These are phyloP conservation scores for Acanthamoeba castellanii DNA, from an alignment of 208 protist species.

Conservation along the genomic window DNA sequence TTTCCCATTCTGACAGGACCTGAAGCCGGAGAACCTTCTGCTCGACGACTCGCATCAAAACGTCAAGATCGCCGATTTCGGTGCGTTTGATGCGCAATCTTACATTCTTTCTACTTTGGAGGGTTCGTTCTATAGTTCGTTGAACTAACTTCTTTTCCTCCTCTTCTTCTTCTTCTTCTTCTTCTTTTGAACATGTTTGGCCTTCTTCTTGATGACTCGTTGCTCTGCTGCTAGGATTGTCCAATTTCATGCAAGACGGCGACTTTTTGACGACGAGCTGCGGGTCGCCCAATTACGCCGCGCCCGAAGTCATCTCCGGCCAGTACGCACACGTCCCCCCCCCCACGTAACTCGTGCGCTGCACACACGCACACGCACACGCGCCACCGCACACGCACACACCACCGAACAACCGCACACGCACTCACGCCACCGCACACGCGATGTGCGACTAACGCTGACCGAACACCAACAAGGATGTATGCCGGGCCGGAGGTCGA, in stretches of 20 bases:
- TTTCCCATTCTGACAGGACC: slow-evolving; percentile 78
- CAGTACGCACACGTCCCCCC: slow-evolving; percentile 59
- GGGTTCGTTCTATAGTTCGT: neutral
- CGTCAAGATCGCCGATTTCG: slow-evolving; percentile 95
- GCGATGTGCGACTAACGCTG: neutral
- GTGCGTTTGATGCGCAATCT: slow-evolving; percentile 27
- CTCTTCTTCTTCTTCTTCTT: neutral
- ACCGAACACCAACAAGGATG: slow-evolving; percentile 63
- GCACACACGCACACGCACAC: neutral
- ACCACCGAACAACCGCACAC: too few species aligned
- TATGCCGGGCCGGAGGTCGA: slow-evolving; percentile 93
- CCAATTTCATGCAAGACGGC: slow-evolving; percentile 92
- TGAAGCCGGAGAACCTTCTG: slow-evolving; percentile 94
- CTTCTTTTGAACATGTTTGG: neutral
- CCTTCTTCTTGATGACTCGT: neutral
- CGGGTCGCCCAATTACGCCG: slow-evolving; percentile 94
- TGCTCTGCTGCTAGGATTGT: slow-evolving; percentile 78
- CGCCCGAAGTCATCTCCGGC: slow-evolving; percentile 93
- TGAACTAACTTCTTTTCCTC: too few species aligned
- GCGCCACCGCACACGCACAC: neutral
- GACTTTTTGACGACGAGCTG: slow-evolving; percentile 93
- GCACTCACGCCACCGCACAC: neutral
- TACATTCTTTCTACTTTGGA: neutral
- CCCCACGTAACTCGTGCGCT: neutral
- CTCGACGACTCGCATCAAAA: slow-evolving; percentile 88